Base-by-base conservation (phyloP, 306 rosid species). In the Malus fusca region DNA sequence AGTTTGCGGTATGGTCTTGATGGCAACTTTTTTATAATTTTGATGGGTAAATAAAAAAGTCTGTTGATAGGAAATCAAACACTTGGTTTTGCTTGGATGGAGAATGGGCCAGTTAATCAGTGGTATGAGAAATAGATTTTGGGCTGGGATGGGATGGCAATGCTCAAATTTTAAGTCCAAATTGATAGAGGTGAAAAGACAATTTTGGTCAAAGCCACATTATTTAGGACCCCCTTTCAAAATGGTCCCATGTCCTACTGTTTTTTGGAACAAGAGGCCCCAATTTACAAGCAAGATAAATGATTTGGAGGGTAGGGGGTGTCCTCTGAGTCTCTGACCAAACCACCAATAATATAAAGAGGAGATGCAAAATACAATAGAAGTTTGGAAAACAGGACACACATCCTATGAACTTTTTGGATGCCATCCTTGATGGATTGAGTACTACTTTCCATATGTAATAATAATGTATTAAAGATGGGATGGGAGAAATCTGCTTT, bases 271-370 rank as follows among this genome's bases (percentile, higher is more conserved):
- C 70, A 74, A 37, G 2, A 44, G 62, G 30, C 66, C 77, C 77
- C 69, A 74, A 46, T 44, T 53, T 62, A 62, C 69, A 74, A 74
- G 70, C 33, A 62, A 74, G 70, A 43, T 62, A 13, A 74, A 74
- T 62, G 69, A 74, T 74, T 62, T 11, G 31, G 77, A 66, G 69
- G 77, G 77, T 40, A 68, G 46, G 62, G 53, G n/a, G 48, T 4
- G 19, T 15, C 31, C 61, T 61, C 21, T 12, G 59, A 11, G 77
- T 35, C 61, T 21, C n/a, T 3, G 60, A 18, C 77, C 46, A 18
- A 61, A 22, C 77, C 2, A 43, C 26, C 60, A 44, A 21, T 19
- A 11, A 48, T 61, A 62, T 74, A 74, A 74, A 6, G 21, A 48
- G 17, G 55, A 48, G 55, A 15, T 48, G 1, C 11, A 44, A 14